These are phyloP conservation scores for Pythium rhizo-oryzae DNA, from an alignment of 352 stramenopile genomes.

Conservation along the genomic window DNA sequence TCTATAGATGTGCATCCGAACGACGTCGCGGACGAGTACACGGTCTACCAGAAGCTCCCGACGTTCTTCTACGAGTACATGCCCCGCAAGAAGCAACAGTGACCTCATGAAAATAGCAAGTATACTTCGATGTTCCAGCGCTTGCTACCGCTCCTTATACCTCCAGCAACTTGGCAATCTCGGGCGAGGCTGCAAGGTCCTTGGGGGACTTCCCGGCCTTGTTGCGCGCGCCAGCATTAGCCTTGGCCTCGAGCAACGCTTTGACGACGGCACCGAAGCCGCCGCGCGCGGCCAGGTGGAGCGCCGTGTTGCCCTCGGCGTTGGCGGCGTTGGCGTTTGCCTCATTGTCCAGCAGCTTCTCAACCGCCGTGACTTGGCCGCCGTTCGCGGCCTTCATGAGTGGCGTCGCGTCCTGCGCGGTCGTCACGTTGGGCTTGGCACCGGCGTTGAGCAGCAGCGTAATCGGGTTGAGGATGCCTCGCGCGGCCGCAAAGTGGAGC, in stretches of 20 bases:
- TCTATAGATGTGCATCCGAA: slow-evolving; percentile 67
- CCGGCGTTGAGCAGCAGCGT: slow-evolving; percentile 71
- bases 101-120: not conserved
- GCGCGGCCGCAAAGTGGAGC: slow-evolving; percentile 78
- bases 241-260: slow-evolving; percentile 59
- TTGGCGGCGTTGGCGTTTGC: slow-evolving; percentile 71
- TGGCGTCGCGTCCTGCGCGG: slow-evolving; percentile 78
- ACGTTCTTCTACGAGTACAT: slow-evolving; percentile 91
- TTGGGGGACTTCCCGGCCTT: slow-evolving; percentile 79
- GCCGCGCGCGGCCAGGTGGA: slow-evolving; percentile 83
- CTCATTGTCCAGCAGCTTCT: slow-evolving; percentile 87
- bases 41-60: slow-evolving; percentile 83
- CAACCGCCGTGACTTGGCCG: slow-evolving; percentile 78
- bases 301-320: slow-evolving; percentile 77
- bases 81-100: slow-evolving; percentile 62
- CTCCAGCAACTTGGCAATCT: slow-evolving; percentile 66
- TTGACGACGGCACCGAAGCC: slow-evolving; percentile 78
- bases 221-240: slow-evolving; percentile 53
- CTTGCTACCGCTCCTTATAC: not conserved
- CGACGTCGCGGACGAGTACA: slow-evolving; percentile 78
- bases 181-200: slow-evolving; percentile 63
- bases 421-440: slow-evolving; percentile 77
- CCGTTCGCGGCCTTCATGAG: slow-evolving; percentile 88
- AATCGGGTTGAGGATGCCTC: slow-evolving; percentile 88
- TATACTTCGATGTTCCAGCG: not conserved